A percentile compares a stretch with the other conserved stretches of the same genome.
These are phyloP conservation scores for Tuber umbilicatum DNA, from an alignment of 495 filamentous ascomycete species.

Conservation along the genomic window DNA sequence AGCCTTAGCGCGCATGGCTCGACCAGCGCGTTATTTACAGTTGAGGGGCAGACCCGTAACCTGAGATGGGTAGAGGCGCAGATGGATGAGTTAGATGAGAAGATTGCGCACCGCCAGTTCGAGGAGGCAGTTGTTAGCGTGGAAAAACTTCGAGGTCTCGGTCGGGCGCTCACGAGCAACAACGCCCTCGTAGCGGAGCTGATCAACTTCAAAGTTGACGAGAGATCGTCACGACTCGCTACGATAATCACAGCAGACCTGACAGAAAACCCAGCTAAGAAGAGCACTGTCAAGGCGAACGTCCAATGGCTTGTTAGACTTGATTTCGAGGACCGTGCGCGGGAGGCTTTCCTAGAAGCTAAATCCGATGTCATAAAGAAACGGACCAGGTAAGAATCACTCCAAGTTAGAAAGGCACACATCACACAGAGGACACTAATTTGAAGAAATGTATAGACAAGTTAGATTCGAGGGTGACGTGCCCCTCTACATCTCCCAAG, in stretches of 20 bases:
- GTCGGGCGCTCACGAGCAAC: conserved; percentile 63
- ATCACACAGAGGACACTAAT: not conserved
- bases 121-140: conserved; percentile 74
- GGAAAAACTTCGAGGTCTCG: conserved; percentile 72
- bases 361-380: conserved; percentile 68
- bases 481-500: conserved; percentile 82
- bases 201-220: conserved; percentile 81
- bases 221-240: conserved; percentile 72
- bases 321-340: conserved; percentile 81
- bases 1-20: conserved; percentile 55
- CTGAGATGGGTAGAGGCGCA: conserved; percentile 91
- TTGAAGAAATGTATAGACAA: conserved; percentile 54
- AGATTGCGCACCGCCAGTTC: conserved; percentile 85
- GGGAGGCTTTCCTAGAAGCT: conserved; percentile 77
- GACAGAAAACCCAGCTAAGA: conserved; percentile 60
- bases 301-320: conserved; percentile 76
- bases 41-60: conserved; percentile 93
- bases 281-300: conserved; percentile 61
- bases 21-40: conserved; percentile 75
- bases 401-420: not conserved
- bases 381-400: conserved; percentile 62
- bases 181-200: conserved; percentile 81
- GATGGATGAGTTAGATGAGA: conserved; percentile 92
- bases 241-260: conserved; percentile 66
- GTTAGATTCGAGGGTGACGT: conserved; percentile 92